A percentile compares a stretch with the other conserved stretches of the same genome.
Conservation (phyloP, 2,329 filamentous ascomycete genomes). For the Aspergillus floridensis region DNA sequence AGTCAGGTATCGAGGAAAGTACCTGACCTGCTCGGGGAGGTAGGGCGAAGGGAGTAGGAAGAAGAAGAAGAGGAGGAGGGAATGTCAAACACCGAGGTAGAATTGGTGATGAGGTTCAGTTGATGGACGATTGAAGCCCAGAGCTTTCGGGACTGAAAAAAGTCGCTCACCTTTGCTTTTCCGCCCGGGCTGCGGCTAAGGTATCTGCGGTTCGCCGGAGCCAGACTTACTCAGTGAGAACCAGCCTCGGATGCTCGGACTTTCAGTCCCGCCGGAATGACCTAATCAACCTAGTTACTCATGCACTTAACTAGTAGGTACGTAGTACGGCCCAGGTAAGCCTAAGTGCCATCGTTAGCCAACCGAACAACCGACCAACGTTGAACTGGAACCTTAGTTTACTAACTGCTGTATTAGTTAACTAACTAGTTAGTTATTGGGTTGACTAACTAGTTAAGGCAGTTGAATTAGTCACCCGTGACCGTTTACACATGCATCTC, state of each 20-base stretch:
- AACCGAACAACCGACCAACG: too few species aligned
- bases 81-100: constrained; percentile 17
- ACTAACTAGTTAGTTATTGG: too few species aligned
- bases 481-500: not conserved
- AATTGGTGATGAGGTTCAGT: constrained; percentile 9
- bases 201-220: constrained; percentile 26
- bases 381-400: too few species aligned
- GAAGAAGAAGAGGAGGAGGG: constrained; percentile 13
- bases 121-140: constrained; percentile 8
- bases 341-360: too few species aligned
- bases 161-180: constrained; percentile 30
- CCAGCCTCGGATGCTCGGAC: constrained; percentile 10
- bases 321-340: too few species aligned
- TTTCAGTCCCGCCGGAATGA: constrained; percentile 17
- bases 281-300: constrained; percentile 7
- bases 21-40: constrained; percentile 25
- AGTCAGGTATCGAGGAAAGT: constrained; percentile 11
- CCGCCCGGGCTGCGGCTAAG: constrained; percentile 28
- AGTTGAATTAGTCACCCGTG: not conserved
- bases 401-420: too few species aligned
- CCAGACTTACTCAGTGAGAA: not conserved
- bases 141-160: constrained; percentile 32
- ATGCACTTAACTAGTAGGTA: too few species aligned
- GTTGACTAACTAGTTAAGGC: too few species aligned
- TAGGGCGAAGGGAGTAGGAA: not conserved